Conservation (phyloP, 371 early-diverging fungal genomes). For the Mortierella polycephala region DNA sequence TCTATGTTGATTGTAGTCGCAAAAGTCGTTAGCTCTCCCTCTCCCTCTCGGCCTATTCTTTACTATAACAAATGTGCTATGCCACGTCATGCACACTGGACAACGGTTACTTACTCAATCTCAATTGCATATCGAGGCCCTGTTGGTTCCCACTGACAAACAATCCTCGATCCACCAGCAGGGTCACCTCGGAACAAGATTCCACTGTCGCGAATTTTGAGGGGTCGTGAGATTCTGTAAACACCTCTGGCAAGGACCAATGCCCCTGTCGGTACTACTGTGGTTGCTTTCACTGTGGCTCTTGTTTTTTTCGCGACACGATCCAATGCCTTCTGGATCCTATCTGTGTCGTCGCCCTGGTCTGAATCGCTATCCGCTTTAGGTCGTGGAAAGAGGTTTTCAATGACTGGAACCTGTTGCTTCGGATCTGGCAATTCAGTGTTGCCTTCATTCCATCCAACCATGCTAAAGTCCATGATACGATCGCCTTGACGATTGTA, state of each 20-base stretch:
- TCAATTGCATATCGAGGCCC: constrained; percentile 43
- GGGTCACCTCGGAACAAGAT: constrained; percentile 60
- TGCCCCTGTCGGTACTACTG: constrained; percentile 53
- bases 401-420: constrained; percentile 28
- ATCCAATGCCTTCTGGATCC: constrained; percentile 59
- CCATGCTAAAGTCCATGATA: constrained; percentile 61
- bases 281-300: not conserved
- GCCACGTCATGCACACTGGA: not conserved
- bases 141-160: constrained; percentile 48
- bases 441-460: constrained; percentile 61
- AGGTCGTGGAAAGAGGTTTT: constrained; percentile 33
- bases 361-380: constrained; percentile 36
- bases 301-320: constrained; percentile 21
- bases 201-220: constrained; percentile 55
- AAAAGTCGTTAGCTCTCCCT: not conserved
- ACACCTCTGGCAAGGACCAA: constrained; percentile 55
- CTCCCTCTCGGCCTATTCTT: too few species aligned
- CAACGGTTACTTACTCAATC: constrained; percentile 20
- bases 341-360: constrained; percentile 49
- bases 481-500: constrained; percentile 60
- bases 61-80: too few species aligned
- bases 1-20: constrained; percentile 4
- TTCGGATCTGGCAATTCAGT: constrained; percentile 38
- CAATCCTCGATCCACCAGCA: constrained; percentile 57
- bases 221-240: constrained; percentile 50